Evolutionary conservation across 768 basidiomycete species (phyloP).

Genomic region (Brasilioporus rufonigricans): DNA sequence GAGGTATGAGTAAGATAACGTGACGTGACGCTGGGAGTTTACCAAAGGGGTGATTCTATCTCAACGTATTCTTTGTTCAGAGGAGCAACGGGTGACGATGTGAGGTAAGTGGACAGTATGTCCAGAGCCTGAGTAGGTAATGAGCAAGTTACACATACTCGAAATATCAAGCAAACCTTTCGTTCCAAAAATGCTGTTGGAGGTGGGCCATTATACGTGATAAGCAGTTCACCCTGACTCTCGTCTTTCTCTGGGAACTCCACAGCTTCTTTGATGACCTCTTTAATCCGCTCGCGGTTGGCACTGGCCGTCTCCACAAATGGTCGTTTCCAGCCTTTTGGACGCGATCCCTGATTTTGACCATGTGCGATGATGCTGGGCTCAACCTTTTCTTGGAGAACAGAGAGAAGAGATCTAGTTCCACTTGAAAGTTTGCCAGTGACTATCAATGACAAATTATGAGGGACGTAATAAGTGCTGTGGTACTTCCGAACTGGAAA

Average conservation of each 20-base stretch:
- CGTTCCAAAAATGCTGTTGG: conserved; percentile 68
- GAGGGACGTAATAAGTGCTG: conserved; percentile 84
- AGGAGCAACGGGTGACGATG: conserved; percentile 78
- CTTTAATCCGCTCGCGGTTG: conserved; percentile 48
- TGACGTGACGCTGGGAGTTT: conserved; percentile 14
- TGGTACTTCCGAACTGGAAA: conserved; percentile 85
- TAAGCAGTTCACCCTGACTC: conserved; percentile 82
- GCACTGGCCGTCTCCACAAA: conserved; percentile 88
- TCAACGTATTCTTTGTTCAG: conserved; percentile 92
- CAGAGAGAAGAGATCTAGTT: conserved; percentile 70
- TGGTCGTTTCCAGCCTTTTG: conserved; percentile 87
- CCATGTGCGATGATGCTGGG: conserved; percentile 75
- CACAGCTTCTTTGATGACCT: conserved; percentile 59
- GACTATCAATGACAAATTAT: conserved; percentile 88
- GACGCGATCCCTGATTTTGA: conserved; percentile 66
- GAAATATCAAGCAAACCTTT: conserved; percentile 43
- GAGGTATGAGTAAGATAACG: conserved; percentile 10
- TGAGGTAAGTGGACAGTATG: conserved; percentile 82
- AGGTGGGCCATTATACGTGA: conserved; percentile 78
- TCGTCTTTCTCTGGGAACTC: conserved; percentile 98
- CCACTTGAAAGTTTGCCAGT: conserved; percentile 82
- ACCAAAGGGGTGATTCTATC: conserved; percentile 88
- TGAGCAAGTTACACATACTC: not conserved
- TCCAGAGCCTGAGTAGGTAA: conserved; percentile 66
- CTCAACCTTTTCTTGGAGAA: conserved; percentile 82